Conservation (phyloP, 2,329 filamentous ascomycete species). For the Stromatinia cepivora region DNA sequence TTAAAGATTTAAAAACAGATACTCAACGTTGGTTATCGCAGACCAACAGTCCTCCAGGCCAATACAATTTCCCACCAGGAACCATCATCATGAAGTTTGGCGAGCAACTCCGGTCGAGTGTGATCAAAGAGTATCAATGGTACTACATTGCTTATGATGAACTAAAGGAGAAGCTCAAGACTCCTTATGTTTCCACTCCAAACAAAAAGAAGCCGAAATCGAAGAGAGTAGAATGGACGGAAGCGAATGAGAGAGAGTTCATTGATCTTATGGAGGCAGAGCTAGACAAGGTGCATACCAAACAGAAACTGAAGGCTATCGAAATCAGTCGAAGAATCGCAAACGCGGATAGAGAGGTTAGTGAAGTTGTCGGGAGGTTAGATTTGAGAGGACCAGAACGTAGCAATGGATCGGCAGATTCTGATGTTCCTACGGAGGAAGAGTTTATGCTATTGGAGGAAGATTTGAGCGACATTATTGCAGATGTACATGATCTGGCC, state of each 20-base stretch:
- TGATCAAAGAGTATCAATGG: conserved; percentile 96
- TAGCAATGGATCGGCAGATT: conserved; percentile 36
- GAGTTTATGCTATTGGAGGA: conserved; percentile 94
- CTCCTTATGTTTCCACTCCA: conserved; percentile 58
- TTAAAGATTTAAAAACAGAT: conserved; percentile 35
- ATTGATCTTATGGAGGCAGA: conserved; percentile 84
- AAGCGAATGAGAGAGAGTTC: conserved; percentile 89
- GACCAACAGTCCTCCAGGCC: conserved; percentile 23
- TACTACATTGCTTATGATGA: conserved; percentile 98
- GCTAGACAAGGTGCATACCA: conserved; percentile 95
- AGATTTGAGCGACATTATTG: conserved; percentile 95
- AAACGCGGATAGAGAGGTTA: conserved; percentile 84
- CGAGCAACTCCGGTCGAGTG: conserved; percentile 90
- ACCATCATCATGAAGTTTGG: conserved; percentile 79
- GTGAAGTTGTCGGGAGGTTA: conserved; percentile 76
- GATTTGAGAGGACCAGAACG: conserved; percentile 58
- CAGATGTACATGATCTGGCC: conserved; percentile 94
- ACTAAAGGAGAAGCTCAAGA: conserved; percentile 83
- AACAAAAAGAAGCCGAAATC: conserved; percentile 49
- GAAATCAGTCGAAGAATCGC: conserved; percentile 92
- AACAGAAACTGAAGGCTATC: conserved; percentile 95
- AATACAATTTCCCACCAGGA: conserved; percentile 45
- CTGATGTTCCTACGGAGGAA: conserved; percentile 71
- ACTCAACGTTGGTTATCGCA: conserved; percentile 28
- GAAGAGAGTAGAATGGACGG: conserved; percentile 72